phyloP scores from a whole-genome alignment of 129 eudicot genomes.

The Mikania micrantha region DNA sequence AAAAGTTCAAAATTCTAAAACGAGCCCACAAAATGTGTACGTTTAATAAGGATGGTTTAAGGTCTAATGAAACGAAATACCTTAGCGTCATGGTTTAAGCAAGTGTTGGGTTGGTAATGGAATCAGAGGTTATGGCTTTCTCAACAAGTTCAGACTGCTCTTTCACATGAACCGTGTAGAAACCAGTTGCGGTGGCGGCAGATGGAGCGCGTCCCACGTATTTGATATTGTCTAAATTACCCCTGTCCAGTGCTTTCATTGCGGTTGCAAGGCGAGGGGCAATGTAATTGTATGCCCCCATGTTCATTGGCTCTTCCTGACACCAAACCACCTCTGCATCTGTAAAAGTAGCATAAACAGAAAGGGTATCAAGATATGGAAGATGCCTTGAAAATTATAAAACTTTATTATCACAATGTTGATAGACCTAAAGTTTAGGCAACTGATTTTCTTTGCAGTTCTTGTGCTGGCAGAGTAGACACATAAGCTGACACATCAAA shows the following conservation, averaged over 20 bases:
- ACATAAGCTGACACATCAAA: background rate
- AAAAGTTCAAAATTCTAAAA: background rate
- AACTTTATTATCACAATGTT: background rate
- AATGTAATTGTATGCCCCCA: slow-evolving; percentile 19
- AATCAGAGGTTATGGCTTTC: slow-evolving; percentile 20
- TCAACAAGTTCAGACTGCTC: slow-evolving; percentile 19
- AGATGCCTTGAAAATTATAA: background rate
- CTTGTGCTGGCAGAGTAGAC: background rate
- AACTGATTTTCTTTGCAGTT: background rate
- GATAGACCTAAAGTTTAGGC: too few relatives aligned
- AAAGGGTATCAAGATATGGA: background rate
- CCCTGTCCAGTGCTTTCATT: slow-evolving; percentile 19
- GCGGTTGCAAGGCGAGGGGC: slow-evolving; percentile 27
- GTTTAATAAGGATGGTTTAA: background rate
- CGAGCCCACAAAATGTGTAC: background rate
- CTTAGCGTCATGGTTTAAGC: background rate
- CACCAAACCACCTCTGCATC: slow-evolving; percentile 25
- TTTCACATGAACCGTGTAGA: slow-evolving; percentile 17
- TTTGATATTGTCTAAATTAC: slow-evolving; percentile 13
- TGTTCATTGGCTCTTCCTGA: slow-evolving; percentile 24
- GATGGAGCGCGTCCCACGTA: slow-evolving; percentile 20
- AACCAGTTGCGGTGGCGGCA: slow-evolving; percentile 21
- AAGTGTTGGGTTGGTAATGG: slow-evolving; percentile 4
- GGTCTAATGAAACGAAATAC: background rate
- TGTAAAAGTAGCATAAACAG: background rate